Evolutionary conservation across 179 eudicot genomes (phyloP).

Genomic region (Dionaea muscipula): DNA sequence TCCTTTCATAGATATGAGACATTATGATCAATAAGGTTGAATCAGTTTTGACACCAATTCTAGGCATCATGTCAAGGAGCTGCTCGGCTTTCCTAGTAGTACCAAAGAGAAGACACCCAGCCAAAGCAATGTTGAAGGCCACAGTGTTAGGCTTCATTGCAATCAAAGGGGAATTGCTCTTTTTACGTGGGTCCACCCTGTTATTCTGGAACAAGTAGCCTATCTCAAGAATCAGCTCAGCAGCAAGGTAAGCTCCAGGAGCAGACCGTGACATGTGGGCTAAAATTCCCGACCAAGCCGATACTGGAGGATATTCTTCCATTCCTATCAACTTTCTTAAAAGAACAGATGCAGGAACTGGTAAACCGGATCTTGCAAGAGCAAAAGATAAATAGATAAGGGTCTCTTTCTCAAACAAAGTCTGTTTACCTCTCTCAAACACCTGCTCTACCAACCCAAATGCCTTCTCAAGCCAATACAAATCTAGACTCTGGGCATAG

Average conservation of each 20-base stretch:
- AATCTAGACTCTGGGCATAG: conserved; percentile 45
- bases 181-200: conserved; percentile 87
- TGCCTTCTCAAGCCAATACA: conserved; percentile 49
- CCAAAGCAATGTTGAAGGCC: conserved; percentile 45
- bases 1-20: conserved; percentile 74
- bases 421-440: conserved; percentile 54
- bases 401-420: conserved; percentile 50
- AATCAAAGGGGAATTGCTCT: conserved; percentile 56
- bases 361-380: conserved; percentile 50
- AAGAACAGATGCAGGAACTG: conserved; percentile 53
- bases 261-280: conserved; percentile 57
- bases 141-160: conserved; percentile 78
- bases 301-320: conserved; percentile 55
- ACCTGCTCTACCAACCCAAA: conserved; percentile 60
- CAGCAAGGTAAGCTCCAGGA: conserved; percentile 74
- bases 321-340: conserved; percentile 56
- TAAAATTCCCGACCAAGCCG: conserved; percentile 63
- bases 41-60: conserved; percentile 66
- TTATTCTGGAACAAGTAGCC: conserved; percentile 79
- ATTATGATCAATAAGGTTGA: conserved; percentile 52
- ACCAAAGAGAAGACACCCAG: conserved; percentile 66
- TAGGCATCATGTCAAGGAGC: conserved; percentile 83
- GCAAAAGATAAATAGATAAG: conserved; percentile 56
- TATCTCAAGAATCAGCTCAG: conserved; percentile 79
- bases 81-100: conserved; percentile 84